phyloP scores from a whole-genome alignment of 345 rosid genomes.

The Linum usitatissimum region DNA sequence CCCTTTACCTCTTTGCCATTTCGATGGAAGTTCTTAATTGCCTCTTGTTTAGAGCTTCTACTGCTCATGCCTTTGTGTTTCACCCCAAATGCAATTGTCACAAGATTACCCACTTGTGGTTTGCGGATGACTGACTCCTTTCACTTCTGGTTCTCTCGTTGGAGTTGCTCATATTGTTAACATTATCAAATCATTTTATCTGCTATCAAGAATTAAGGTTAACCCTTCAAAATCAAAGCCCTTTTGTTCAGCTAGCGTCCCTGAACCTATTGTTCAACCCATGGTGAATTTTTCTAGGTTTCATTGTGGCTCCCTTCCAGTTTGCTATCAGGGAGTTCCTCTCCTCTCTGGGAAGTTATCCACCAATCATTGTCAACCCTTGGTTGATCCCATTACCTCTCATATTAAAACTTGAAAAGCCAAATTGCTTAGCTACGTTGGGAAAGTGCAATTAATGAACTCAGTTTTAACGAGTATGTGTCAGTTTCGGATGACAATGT shows the following conservation, averaged over 20 bases:
- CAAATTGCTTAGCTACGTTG: not conserved
- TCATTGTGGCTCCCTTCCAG: not conserved
- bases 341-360: not conserved
- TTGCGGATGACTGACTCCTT: not conserved
- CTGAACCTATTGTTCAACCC: not conserved
- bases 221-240: not conserved
- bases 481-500: no score
- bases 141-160: not conserved
- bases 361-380: not conserved
- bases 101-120: not conserved
- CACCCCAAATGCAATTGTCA: not conserved
- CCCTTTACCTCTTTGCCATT: no score
- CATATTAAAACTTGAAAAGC: not conserved
- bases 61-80: not conserved
- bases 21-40: no score
- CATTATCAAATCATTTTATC: no score
- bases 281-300: not conserved
- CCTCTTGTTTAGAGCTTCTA: not conserved
- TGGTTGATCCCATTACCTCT: not conserved
- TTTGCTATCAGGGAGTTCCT: not conserved
- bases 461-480: no score
- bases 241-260: not conserved
- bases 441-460: not conserved
- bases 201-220: not conserved
- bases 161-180: not conserved